phyloP scores from a whole-genome alignment of 306 rosid species.

The Trichosanthes cucumerina region DNA sequence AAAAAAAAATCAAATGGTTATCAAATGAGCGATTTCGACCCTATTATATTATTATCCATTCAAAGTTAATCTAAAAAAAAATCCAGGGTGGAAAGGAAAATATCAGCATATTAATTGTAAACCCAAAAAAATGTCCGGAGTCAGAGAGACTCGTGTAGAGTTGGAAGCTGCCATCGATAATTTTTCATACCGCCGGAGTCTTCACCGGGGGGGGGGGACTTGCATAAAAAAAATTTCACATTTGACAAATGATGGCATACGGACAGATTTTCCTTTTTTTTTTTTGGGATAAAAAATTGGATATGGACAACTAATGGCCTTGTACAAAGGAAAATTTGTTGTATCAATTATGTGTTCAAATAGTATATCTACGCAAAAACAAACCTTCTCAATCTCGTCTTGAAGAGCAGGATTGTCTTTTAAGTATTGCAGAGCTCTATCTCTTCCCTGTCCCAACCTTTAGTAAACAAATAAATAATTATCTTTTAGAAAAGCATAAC shows the following conservation, averaged over 20 bases:
- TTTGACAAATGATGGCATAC: not conserved
- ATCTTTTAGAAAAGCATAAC: not conserved
- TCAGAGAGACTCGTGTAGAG: not conserved
- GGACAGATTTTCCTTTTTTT: not conserved
- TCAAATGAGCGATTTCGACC: not conserved
- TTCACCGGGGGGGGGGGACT: too few relatives aligned
- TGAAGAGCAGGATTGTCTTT: constrained; percentile 62
- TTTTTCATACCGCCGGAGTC: too few relatives aligned
- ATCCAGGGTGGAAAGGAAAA: not conserved
- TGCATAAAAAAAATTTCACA: not conserved
- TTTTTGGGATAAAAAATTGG: not conserved
- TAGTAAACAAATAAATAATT: constrained; percentile 17
- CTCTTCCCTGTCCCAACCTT: constrained; percentile 98
- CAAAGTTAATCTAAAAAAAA: not conserved
- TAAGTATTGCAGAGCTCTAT: constrained; percentile 72
- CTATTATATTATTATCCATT: not conserved
- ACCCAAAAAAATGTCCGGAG: not conserved
- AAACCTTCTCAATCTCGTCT: constrained; percentile 90
- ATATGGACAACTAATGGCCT: too few relatives aligned
- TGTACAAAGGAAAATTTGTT: not conserved
- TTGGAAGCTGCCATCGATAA: not conserved
- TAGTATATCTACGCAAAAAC: constrained; percentile 11
- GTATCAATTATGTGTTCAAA: not conserved
- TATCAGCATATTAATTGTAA: not conserved
- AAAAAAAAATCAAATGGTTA: too few relatives aligned